phyloP scores from a whole-genome alignment of 2,329 filamentous ascomycete species.

The Colletotrichum sp. region DNA sequence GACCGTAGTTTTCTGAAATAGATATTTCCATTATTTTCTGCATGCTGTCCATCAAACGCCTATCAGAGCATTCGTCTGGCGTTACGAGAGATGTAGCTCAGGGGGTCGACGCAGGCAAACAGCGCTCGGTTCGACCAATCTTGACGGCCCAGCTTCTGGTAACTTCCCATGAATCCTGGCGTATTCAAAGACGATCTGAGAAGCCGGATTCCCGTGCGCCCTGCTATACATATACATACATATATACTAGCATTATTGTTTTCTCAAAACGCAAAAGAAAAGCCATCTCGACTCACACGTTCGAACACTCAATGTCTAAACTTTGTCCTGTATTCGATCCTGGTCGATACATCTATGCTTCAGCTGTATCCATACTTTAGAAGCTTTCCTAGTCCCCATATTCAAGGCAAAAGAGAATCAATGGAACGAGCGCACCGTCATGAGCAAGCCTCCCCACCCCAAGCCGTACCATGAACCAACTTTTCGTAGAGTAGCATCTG shows the following conservation, averaged over 20 bases:
- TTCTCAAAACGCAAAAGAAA: not conserved
- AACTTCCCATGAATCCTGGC: not conserved
- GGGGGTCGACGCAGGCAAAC: not conserved
- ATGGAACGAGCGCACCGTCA: too few species aligned
- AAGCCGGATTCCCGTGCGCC: not conserved
- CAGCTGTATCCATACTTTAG: too few species aligned
- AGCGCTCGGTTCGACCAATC: not conserved
- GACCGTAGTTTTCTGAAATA: not conserved
- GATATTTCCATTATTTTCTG: not conserved
- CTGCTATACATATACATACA: not conserved
- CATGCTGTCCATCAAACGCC: not conserved
- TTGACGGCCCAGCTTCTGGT: not conserved
- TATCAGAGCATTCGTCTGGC: not conserved
- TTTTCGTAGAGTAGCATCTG: not conserved
- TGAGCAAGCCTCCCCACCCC: too few species aligned
- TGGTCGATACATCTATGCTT: too few species aligned
- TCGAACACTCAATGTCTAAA: too few species aligned
- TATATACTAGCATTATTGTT: not conserved
- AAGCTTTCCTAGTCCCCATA: too few species aligned
- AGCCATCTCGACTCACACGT: too few species aligned
- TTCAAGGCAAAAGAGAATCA: too few species aligned
- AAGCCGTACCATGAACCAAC: not conserved
- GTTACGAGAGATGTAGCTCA: not conserved
- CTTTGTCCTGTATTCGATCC: too few species aligned
- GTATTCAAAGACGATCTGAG: not conserved